Base-by-base conservation (phyloP, 2,329 filamentous ascomycete genomes). In the Penicillium sp. region DNA sequence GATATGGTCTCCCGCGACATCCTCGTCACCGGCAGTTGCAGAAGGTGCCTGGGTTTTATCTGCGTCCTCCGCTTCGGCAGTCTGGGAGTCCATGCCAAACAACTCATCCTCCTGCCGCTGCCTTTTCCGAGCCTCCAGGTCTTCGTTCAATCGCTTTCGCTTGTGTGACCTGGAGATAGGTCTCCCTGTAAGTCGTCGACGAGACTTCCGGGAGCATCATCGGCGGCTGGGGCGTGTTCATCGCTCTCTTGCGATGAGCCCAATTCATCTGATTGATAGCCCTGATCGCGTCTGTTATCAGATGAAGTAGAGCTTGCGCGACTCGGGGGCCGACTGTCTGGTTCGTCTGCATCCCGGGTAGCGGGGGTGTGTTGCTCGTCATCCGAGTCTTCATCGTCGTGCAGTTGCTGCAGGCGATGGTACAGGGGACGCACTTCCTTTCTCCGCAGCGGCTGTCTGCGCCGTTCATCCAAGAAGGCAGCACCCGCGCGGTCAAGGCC, bases 81-180 rank as follows among this genome's bases (percentile, higher is more conserved):
- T 82, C 47, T 82, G 79, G 13, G 82, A 77, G 40, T 79, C 83
- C 43, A 89, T 79, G 13, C 84, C 86, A 67, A 92, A 92, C 5
- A 93, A 79, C 63, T 91, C 89, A 64, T 93, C 90, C 54, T 92
- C 90, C 69, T 91, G 91, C 77, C 92, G 93, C 65, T 88, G 89
- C 46, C 90, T 86, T 72, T 96, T 94, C 47, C 89, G 84, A 44
- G 87, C 83, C 51, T 83, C 83, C 54, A 89, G 84, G 18, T 90
- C 83, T 36, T 87, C 86, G 43, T 86, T 77, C 38, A 89, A 84
- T 38, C 91, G 80, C 72, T 93, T 94, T 60, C 89, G 86, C 71
- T 96, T 94, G 71, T 77, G 79, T n/a, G 80, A 81, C 36, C 73
- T 75, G 22, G 76, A 21, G 82, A 81, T 27, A 84, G 71, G 76